phyloP scores from a whole-genome alignment of 139 green algal genomes.

The Coccomyxa sp. region DNA sequence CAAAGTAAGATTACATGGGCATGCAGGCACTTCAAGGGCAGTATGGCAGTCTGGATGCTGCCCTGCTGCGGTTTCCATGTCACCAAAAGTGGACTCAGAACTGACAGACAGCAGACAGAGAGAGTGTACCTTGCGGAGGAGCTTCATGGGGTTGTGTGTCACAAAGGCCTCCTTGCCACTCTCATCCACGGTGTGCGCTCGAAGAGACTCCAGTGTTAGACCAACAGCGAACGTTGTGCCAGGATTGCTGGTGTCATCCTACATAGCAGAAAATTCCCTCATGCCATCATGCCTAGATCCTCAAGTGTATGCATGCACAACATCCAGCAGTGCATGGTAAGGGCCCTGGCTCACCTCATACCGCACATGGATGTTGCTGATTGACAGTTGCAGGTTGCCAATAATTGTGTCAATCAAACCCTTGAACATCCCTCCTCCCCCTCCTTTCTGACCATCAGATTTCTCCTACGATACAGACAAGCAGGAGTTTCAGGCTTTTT shows the following conservation, averaged over 20 bases:
- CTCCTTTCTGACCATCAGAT: background rate
- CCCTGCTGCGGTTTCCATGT: too few species aligned
- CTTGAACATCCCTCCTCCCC: constrained; percentile 32
- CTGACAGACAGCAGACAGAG: background rate
- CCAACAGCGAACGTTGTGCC: constrained; percentile 63
- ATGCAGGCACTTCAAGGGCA: too few species aligned
- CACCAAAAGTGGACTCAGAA: too few species aligned
- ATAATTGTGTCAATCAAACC: constrained; percentile 78
- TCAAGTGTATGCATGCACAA: background rate
- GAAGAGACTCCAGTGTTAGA: constrained; percentile 73
- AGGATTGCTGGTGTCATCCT: constrained; percentile 46
- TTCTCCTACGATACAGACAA: background rate
- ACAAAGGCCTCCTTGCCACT: constrained; percentile 74
- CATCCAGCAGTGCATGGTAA: background rate
- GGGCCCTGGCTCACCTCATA: constrained; percentile 46
- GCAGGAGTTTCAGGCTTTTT: background rate
- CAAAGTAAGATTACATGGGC: too few species aligned
- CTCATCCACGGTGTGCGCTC: constrained; percentile 82
- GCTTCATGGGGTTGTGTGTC: constrained; percentile 56
- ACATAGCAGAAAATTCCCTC: background rate
- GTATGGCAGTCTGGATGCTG: too few species aligned
- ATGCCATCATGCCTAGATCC: background rate
- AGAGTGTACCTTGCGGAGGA: constrained; percentile 75
- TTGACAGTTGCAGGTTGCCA: constrained; percentile 78
- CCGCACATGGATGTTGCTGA: constrained; percentile 93